Base-by-base conservation (phyloP, 768 basidiomycete genomes). In the Suillus sp. region DNA sequence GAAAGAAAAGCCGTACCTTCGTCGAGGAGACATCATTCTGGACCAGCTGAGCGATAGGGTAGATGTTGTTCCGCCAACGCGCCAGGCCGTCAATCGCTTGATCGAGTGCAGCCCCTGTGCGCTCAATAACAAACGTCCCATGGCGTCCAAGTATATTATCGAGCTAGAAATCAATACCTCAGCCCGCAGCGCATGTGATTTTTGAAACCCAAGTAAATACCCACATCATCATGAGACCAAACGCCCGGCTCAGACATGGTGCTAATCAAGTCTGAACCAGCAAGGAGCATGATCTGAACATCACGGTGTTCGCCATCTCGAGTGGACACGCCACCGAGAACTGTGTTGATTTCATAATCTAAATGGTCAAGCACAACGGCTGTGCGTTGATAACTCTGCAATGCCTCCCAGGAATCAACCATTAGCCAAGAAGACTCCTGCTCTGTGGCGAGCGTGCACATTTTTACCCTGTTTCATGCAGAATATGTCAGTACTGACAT, bases 221-320 rank as follows among this genome's bases (percentile, higher is more conserved):
- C 72, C 78, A 96, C 95, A 83, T 99, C 97, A 63, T 86, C 83
- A 70, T 95, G 89, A 62, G 90, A 87, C 97, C 97, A 99, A 47
- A 99, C 96, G 25, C 97, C 96, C 35, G 97, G 97, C 79, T 98
- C 95, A 68, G 92, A 93, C 90, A 99, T 98, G 30, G 95, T 96
- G 69, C 93, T 88, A 75, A 99, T 98, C 70, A 99, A 81, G 78
- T 99, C 97, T 16, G 93, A 95, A 27, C 97, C 97, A 8, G 97
- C 97, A 62, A 99, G 86, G 47, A 99, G 85, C 90, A 98, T 93
- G 67, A 98, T 83, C 66, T 88, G 88, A 66, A 92, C 89, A 71
- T 84, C 79, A 65, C 89, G 85, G 69, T 83, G 85, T 79, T 92
- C 85, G 55, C 91, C 90, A 72, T 90, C 88, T 67, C 85, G 82